Conservation (phyloP, 208 protist genomes). For the Acanthamoeba royreba region DNA sequence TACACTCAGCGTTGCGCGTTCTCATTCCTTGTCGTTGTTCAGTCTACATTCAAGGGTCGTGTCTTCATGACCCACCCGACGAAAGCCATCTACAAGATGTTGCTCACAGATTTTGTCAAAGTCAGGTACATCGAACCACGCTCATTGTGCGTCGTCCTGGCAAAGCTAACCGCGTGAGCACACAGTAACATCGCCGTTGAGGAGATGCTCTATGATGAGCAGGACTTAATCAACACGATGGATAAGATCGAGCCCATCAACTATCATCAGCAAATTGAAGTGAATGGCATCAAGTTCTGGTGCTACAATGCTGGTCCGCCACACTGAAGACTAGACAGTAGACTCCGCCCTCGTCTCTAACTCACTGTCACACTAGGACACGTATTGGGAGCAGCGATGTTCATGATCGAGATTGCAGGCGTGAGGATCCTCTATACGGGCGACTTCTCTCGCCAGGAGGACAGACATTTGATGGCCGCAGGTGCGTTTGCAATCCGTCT, state of each 20-base stretch:
- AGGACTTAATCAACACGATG: constrained; percentile 92
- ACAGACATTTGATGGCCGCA: constrained; percentile 97
- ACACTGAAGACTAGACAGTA: too few species aligned
- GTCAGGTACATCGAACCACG: constrained; percentile 76
- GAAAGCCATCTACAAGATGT: constrained; percentile 95
- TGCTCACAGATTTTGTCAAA: constrained; percentile 95
- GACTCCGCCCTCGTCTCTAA: constrained; percentile 53
- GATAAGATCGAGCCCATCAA: constrained; percentile 94
- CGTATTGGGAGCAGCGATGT: constrained; percentile 95
- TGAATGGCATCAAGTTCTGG: constrained; percentile 95
- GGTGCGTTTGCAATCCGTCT: constrained; percentile 72
- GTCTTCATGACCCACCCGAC: constrained; percentile 98
- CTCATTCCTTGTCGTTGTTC: neutral
- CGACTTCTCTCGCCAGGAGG: constrained; percentile 96
- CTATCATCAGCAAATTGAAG: constrained; percentile 94
- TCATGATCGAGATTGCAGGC: constrained; percentile 97
- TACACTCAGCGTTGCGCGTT: neutral
- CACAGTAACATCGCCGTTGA: constrained; percentile 76
- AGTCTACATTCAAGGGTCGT: constrained; percentile 93
- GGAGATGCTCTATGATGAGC: constrained; percentile 84
- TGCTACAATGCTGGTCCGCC: constrained; percentile 97
- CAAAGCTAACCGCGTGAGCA: neutral
- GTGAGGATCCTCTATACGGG: constrained; percentile 97
- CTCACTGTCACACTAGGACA: constrained; percentile 66
- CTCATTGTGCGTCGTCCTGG: neutral